Evolutionary conservation across 768 basidiomycete genomes (phyloP).

Genomic region (Holtermannia corniformis): DNA sequence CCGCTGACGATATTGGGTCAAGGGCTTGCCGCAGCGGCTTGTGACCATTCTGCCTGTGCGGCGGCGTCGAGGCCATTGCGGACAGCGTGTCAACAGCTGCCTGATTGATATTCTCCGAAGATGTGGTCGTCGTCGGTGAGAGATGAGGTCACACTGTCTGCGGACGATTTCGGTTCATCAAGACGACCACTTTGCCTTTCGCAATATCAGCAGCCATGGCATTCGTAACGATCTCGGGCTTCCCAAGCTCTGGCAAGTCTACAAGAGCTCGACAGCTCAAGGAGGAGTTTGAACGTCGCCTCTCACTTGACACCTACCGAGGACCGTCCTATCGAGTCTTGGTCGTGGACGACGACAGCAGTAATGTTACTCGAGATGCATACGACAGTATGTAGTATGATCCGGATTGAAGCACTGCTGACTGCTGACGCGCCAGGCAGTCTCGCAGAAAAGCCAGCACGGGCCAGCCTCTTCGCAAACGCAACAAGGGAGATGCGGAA

Average conservation of each 20-base stretch:
- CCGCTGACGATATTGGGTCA: conserved; percentile 29
- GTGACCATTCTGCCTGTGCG: neutral
- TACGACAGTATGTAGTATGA: conserved; percentile 65
- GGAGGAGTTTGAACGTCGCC: conserved; percentile 49
- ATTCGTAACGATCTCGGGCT: conserved; percentile 81
- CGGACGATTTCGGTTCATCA: too few species aligned
- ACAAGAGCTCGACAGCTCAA: conserved; percentile 59
- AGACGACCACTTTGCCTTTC: too few species aligned
- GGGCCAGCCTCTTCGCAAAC: conserved; percentile 71
- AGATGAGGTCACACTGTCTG: too few species aligned
- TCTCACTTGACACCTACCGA: conserved; percentile 49
- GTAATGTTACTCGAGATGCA: conserved; percentile 54
- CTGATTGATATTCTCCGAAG: too few species aligned
- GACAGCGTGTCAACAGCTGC: conserved; percentile 1
- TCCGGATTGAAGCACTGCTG: neutral
- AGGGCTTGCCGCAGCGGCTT: conserved; percentile 26
- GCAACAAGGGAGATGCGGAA: conserved; percentile 62
- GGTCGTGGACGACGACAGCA: conserved; percentile 63
- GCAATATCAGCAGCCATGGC: conserved; percentile 54
- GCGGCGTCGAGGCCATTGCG: neutral
- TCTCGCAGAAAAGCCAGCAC: conserved; percentile 75
- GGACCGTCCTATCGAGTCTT: conserved; percentile 48
- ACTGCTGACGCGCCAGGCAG: conserved; percentile 48
- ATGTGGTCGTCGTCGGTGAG: too few species aligned
- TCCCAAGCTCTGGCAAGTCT: conserved; percentile 79